Conservation (phyloP, 352 stramenopile species). For the Phytophthora niederhauseri region DNA sequence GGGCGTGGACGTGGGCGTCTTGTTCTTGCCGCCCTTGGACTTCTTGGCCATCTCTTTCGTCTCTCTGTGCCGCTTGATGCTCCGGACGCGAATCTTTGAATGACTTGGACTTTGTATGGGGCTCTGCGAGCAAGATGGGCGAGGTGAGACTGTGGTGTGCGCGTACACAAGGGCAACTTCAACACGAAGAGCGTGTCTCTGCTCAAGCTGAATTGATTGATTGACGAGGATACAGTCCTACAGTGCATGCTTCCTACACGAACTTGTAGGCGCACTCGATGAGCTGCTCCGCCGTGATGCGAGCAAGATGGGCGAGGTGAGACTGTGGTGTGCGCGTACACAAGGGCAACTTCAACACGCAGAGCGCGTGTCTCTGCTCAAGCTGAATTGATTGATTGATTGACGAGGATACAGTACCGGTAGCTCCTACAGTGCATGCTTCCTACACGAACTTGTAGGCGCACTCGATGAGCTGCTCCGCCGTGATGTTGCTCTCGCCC, state of each 20-base stretch:
- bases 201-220: background rate
- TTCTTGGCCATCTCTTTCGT: slow-evolving; percentile 64
- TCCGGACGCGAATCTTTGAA: slow-evolving; percentile 23
- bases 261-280: slow-evolving; percentile 90
- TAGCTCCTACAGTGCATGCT: too few relatives aligned
- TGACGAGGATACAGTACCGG: background rate
- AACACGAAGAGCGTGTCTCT: slow-evolving; percentile 10
- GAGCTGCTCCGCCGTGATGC: slow-evolving; percentile 71
- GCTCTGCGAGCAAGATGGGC: background rate
- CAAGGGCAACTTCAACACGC: slow-evolving; percentile 21
- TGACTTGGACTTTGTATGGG: slow-evolving; percentile 12
- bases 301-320: background rate
- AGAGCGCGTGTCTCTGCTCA: slow-evolving; percentile 1
- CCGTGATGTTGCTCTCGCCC: slow-evolving; percentile 73
- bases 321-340: background rate
- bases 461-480: slow-evolving; percentile 82
- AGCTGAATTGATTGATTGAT: background rate
- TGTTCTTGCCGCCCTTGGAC: slow-evolving; percentile 47
- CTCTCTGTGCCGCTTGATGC: slow-evolving; percentile 17
- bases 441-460: slow-evolving; percentile 79
- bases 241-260: slow-evolving; percentile 29
- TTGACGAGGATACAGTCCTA: background rate
- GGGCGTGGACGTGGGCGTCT: slow-evolving; percentile 27
- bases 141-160: background rate
- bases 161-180: slow-evolving; percentile 16